Evolutionary conservation across 768 basidiomycete species (phyloP), one percentile per base, ranked within the genome.

Genomic region (Boletus rex-veris): DNA sequence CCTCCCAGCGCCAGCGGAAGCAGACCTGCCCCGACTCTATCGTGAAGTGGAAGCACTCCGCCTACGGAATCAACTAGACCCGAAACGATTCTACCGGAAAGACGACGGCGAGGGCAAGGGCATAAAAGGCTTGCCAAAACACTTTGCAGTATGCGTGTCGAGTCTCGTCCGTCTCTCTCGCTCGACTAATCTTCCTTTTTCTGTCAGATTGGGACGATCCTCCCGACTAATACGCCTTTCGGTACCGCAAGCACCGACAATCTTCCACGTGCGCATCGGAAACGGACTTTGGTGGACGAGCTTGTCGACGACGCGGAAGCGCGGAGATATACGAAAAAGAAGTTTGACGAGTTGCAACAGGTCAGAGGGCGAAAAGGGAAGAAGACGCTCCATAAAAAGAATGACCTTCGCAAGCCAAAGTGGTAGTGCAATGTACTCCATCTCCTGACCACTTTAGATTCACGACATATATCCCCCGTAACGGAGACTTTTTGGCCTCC

Each of bases 21-120:
- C 87, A 12, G 90, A 93, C 55, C 75, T 91, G 15, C 89, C 91
- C 35, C 79, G 83, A 36, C 71, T 94, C 38, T 73, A 92, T 62
- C 86, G 88, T 48, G 92, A 97, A 73, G 86, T 92, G 11, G 90
- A 95, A 66, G 88, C 94, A 0, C 75, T 95, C 52, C 86, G 92
- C 30, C 74, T 97, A 44, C 82, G 87, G 46, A 92, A 92, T 65
- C 87, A 92, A 53, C 79, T 97, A 18, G 94, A 97, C 63, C 92
- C 92, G 16, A 97, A 96, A 68, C 81, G 90, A 19, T 95, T 95
- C 73, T 91, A 94, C 72, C 77, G 84, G 57, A 93, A 90, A 68
- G 90, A 93, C 43, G 86, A 88, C 54, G 88, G 89, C 5, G 90
- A 94, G 71, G 83, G 88, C 10, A 88, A 87, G 62, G 90, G 90